These are phyloP conservation scores for Endocarpon pusillum DNA, from an alignment of 495 filamentous ascomycete species.

Conservation along the genomic window DNA sequence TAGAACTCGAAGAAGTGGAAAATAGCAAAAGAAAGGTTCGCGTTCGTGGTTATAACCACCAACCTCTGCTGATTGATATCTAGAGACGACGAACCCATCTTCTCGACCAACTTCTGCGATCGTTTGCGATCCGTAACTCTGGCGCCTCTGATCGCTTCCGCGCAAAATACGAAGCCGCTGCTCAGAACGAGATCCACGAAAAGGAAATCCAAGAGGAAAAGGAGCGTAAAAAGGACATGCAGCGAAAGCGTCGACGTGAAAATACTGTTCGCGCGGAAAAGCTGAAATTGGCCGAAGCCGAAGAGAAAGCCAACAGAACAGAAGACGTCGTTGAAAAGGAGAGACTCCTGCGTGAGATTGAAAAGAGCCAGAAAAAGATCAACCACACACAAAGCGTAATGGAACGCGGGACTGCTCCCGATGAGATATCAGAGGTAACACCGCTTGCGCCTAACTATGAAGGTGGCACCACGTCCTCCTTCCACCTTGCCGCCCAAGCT, in stretches of 20 bases:
- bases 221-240: conserved; percentile 99
- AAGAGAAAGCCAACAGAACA: conserved; percentile 54
- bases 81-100: conserved; percentile 39
- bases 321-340: conserved; percentile 63
- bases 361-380: conserved; percentile 75
- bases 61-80: conserved; percentile 5
- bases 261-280: conserved; percentile 79
- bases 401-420: conserved; percentile 65
- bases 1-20: conserved; percentile 40
- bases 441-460: conserved; percentile 68
- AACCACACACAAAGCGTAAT: conserved; percentile 66
- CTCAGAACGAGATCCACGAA: conserved; percentile 69
- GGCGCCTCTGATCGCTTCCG: conserved; percentile 37
- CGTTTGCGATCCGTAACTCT: conserved; percentile 36
- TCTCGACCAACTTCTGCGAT: conserved; percentile 29
- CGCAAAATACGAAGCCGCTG: conserved; percentile 42
- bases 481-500: conserved; percentile 48
- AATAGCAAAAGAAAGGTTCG: conserved; percentile 37
- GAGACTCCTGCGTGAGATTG: conserved; percentile 61
- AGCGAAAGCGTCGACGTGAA: conserved; percentile 89
- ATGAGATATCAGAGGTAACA: conserved; percentile 59
- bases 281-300: conserved; percentile 68
- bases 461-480: conserved; percentile 74
- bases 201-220: conserved; percentile 89
- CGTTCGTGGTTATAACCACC: conserved; percentile 16